phyloP scores from a whole-genome alignment of 805 yeast genomes.

The Candida montana region DNA sequence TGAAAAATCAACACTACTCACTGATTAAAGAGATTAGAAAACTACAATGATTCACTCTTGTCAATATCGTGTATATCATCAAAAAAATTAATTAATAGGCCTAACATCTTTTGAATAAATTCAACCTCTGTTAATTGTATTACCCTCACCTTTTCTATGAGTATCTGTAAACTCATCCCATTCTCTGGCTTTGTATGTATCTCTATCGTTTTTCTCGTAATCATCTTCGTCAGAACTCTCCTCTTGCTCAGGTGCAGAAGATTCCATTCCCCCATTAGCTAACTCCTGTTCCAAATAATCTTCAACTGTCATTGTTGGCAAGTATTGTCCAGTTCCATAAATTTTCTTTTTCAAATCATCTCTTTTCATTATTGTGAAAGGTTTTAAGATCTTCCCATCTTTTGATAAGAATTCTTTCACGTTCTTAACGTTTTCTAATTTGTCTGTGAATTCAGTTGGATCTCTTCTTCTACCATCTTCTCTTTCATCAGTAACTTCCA shows the following conservation, averaged over 20 bases:
- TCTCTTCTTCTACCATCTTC: constrained; percentile 20
- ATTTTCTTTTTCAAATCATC: constrained; percentile 60
- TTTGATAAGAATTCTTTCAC: constrained; percentile 53
- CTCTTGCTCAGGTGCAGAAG: constrained; percentile 28
- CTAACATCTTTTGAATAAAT: no score
- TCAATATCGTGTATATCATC: neutral
- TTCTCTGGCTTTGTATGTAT: constrained; percentile 69
- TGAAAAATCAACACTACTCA: constrained; percentile 2
- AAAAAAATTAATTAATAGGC: no score
- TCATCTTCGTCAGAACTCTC: constrained; percentile 50
- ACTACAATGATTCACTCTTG: neutral
- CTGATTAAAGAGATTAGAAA: constrained; percentile 4
- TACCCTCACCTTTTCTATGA: constrained; percentile 86
- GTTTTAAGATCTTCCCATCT: constrained; percentile 75
- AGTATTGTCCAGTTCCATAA: constrained; percentile 83
- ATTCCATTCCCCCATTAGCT: constrained; percentile 74
- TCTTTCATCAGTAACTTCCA: constrained; percentile 16
- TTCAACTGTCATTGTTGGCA: constrained; percentile 94
- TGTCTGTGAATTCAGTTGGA: constrained; percentile 56
- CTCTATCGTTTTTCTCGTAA: constrained; percentile 49
- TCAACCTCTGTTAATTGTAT: constrained; percentile 65
- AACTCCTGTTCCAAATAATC: constrained; percentile 85
- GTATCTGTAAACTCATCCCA: constrained; percentile 95
- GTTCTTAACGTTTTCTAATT: constrained; percentile 40
- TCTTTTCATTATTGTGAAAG: constrained; percentile 70